A percentile compares a stretch with the other conserved stretches of the same genome.
phyloP scores from a whole-genome alignment of 2,329 filamentous ascomycete genomes.

The Septoria petroselini region DNA sequence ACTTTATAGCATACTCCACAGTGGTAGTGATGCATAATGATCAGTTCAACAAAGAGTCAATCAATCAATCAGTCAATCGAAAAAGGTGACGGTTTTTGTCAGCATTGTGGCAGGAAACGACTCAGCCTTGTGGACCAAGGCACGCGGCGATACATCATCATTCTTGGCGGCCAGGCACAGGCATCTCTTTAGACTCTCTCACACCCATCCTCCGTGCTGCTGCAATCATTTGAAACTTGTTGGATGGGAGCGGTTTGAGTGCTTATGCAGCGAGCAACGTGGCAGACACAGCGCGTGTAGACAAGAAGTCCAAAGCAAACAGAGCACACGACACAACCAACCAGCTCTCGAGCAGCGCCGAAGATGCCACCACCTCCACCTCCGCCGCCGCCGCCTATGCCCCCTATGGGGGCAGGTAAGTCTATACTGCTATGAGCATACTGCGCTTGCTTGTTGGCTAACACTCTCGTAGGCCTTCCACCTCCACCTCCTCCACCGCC shows the following conservation, averaged over 20 bases:
- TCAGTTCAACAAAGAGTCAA: too few relatives aligned
- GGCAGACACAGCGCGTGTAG: neutral
- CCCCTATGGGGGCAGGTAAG: constrained; percentile 56
- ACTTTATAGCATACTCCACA: too few relatives aligned
- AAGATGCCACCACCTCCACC: constrained; percentile 58
- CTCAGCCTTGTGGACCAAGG: constrained; percentile 10
- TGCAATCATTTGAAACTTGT: neutral
- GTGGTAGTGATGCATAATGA: too few relatives aligned
- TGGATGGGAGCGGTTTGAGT: neutral
- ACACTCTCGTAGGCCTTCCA: constrained; percentile 20
- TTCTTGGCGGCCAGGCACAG: constrained; percentile 10
- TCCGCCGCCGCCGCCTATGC: constrained; percentile 61
- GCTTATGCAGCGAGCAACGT: neutral
- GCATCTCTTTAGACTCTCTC: constrained; percentile 7
- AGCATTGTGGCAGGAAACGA: too few relatives aligned
- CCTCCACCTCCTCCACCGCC: constrained; percentile 51
- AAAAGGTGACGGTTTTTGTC: too few relatives aligned
- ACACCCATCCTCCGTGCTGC: constrained; percentile 1
- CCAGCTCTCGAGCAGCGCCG: constrained; percentile 5
- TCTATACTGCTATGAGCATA: constrained; percentile 1
- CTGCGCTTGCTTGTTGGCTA: constrained; percentile 7
- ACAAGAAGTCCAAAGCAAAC: neutral
- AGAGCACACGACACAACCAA: neutral
- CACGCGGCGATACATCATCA: constrained; percentile 1
- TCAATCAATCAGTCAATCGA: too few relatives aligned